Base-by-base conservation (phyloP, 2,329 filamentous ascomycete species). In the Akanthomyces dipterigenus region DNA sequence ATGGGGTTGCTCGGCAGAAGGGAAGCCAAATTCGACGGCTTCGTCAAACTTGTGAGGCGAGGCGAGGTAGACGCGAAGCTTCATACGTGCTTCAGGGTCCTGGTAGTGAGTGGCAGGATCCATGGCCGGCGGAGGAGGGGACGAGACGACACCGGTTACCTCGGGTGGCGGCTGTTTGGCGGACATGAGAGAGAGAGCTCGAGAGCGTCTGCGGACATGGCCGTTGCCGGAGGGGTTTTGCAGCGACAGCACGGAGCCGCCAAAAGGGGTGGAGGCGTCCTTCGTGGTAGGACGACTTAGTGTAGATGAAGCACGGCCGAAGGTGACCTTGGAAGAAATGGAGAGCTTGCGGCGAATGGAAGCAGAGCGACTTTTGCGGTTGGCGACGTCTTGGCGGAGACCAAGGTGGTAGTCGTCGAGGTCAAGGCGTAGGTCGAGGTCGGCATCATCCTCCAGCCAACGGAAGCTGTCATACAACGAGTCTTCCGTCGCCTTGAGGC, bases 41-140 rank as follows among this genome's bases (percentile, higher is more conserved):
- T 98, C 93, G n/a, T 98, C 93, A 67, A 98, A 98, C 71, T 96
- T 96, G 67, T 96, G 90, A 1, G 93, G 89, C 1, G 92, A 96
- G 8, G 90, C 89, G 22, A 96, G 83, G 69, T 93, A 96, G 7
- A 91, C 86, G 14, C 92, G 87, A 22, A 98, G 79, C 75, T 96
- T 96, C 67, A 91, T 81, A 38, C 93, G 85, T 43, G 93, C 91
- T 71, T 96, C 90, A 0, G 92, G 91, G 67, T 97, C 92, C 71
- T 91, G 90, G 70, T 96, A 97, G 75, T 96, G 89, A 42, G 90
- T 89, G 38, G 83, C 80, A 5, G 88, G 82, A 67, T 96, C 91
- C 62, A 90, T 84, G 22, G 80, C 80, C 3, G 51, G 42, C 1
- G 80, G 51, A 38, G 55, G 55, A 22, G 24, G 24, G 1, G 80